Evolutionary conservation across 495 filamentous ascomycete genomes (phyloP), one percentile per base, ranked within the genome.

Genomic region (Aspergillus sclerotiicarbonarius): DNA sequence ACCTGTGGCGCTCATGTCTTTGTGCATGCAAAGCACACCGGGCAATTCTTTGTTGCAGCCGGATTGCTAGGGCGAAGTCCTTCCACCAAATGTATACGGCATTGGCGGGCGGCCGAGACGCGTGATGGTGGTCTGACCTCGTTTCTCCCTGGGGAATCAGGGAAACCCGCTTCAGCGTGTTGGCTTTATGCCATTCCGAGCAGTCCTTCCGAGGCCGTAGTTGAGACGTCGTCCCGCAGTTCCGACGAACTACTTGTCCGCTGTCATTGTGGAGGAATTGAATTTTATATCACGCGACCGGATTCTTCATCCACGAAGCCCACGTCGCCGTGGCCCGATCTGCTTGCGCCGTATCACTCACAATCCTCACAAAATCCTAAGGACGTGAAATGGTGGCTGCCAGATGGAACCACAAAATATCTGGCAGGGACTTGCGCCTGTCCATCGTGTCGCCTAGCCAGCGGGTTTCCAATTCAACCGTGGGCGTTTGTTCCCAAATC

Each of bases 1-100:
- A 83, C 70, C 13, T 92, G 89, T 59, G 87, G 87, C 31, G 82
- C 84, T 25, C 85, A 89, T 60, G 73, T 85, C 59, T 84, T 87
- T 53, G 64, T 69, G 6, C 67, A 69, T 43, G 44, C 54, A 29
- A 59, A 64, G 53, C 56, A 67, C 4, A 61, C 51, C 6, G 75
- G 67, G 10, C 71, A 66, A 30, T 79, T 74, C 58, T 59, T 71
- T 35, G 81, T 85, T 48, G 69, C 65, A 25, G 79, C 68, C 29
- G 78, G 76, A 44, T 64, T 80, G 9, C 64, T 76, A 18, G 69
- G 71, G 15, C 62, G 64, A 32, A 61, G 67, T 5, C 18, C 58
- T 62, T 75, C 54, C 64, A 76, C 79, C 15, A 62, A 74, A 37
- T 66, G 65, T 16, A 63, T 72, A 29, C 60, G 65, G 6, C 84